These are phyloP conservation scores for Serendipita sp. DNA, from an alignment of 768 basidiomycete species.

Conservation along the genomic window DNA sequence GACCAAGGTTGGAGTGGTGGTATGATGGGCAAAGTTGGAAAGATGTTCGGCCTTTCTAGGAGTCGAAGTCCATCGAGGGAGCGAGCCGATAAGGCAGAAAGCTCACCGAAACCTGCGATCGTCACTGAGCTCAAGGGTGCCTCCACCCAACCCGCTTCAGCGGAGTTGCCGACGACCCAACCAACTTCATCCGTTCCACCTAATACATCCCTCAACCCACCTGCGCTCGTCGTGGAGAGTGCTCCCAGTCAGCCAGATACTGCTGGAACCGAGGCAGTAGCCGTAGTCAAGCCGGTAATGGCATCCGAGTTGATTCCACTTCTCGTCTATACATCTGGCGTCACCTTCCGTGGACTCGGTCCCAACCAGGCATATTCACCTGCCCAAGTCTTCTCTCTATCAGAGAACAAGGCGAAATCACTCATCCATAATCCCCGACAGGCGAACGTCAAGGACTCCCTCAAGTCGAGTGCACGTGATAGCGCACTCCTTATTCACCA, in stretches of 20 bases:
- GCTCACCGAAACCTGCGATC: too few species aligned
- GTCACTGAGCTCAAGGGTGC: too few species aligned
- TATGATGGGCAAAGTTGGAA: neutral
- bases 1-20: too few species aligned
- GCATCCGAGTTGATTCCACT: slow-evolving; percentile 55
- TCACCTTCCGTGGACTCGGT: slow-evolving; percentile 84
- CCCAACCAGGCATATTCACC: slow-evolving; percentile 71
- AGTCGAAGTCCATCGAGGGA: neutral
- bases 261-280: neutral
- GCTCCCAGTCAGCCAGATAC: neutral
- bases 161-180: neutral
- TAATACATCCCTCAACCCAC: neutral
- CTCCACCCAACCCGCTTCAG: too few species aligned
- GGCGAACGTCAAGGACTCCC: neutral
- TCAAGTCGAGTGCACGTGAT: slow-evolving; percentile 8
- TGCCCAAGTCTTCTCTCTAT: slow-evolving; percentile 85
- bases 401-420: slow-evolving; percentile 48
- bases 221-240: neutral
- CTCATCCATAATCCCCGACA: slow-evolving; percentile 14
- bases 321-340: slow-evolving; percentile 87
- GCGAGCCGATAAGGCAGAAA: too few species aligned
- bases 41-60: neutral
- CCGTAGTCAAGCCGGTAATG: slow-evolving; percentile 28
- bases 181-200: neutral
- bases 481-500: slow-evolving; percentile 52